Evolutionary conservation across 257 asterid genomes (phyloP).

Genomic region (Nicotiana attenuata): DNA sequence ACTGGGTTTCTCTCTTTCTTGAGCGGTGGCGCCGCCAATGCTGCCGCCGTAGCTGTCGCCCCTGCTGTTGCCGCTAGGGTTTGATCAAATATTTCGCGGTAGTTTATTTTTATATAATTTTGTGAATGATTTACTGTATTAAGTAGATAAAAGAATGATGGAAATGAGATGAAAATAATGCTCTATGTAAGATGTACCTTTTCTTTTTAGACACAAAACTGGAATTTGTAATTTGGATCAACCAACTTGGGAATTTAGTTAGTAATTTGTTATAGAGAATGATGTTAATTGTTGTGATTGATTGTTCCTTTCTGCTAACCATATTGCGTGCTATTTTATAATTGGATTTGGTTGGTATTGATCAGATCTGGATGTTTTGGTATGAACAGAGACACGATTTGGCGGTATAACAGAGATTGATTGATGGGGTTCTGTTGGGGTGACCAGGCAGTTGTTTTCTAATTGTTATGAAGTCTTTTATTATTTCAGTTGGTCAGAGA

Average conservation of each 20-base stretch:
- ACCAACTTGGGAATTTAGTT: not conserved
- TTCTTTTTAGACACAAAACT: not conserved
- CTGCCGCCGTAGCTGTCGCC: not conserved
- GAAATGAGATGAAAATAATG: not conserved
- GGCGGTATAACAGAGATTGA: too few relatives aligned
- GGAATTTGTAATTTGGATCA: not conserved
- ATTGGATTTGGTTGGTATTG: not conserved
- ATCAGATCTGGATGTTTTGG: not conserved
- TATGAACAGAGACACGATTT: not conserved
- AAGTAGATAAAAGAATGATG: not conserved
- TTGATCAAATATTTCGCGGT: conserved; percentile 23
- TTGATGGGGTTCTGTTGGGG: too few relatives aligned
- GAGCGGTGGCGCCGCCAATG: conserved; percentile 33
- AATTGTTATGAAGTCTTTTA: too few relatives aligned
- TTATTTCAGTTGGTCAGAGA: too few relatives aligned
- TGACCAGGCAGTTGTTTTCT: too few relatives aligned
- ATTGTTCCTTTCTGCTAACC: not conserved
- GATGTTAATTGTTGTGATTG: not conserved
- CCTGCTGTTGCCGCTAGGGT: conserved; percentile 43
- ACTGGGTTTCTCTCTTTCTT: conserved; percentile 72
- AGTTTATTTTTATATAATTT: not conserved
- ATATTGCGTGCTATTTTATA: not conserved
- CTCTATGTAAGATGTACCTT: not conserved
- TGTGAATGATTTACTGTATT: not conserved
- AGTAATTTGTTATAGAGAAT: not conserved